Conservation (phyloP, 768 basidiomycete species). For the Clathrus columnatus region DNA sequence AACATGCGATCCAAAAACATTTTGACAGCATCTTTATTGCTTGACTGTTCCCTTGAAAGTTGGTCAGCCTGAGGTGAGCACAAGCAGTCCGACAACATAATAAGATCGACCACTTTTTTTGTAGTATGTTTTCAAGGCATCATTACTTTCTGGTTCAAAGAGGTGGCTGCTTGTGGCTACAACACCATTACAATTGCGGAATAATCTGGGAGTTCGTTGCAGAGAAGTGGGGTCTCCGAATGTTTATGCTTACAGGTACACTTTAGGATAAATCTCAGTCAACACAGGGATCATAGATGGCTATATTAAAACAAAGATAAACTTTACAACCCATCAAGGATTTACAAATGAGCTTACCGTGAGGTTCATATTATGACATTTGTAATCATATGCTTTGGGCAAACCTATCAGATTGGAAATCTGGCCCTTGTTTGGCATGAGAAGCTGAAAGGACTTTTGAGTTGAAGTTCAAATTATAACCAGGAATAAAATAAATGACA, state of each 20-base stretch:
- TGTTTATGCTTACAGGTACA: too few relatives aligned
- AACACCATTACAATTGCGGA: slow-evolving; percentile 13
- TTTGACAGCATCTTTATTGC: slow-evolving; percentile 10
- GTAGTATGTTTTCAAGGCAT: slow-evolving; percentile 10
- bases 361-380: background rate
- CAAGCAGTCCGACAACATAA: slow-evolving; percentile 14
- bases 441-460: background rate
- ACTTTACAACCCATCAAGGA: background rate
- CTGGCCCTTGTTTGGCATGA: background rate
- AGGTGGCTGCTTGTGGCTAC: slow-evolving; percentile 10
- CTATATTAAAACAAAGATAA: too few relatives aligned
- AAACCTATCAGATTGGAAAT: background rate
- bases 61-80: slow-evolving; percentile 1
- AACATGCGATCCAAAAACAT: slow-evolving; percentile 14
- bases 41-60: slow-evolving; percentile 7
- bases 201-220: background rate
- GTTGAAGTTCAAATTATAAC: background rate
- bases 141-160: slow-evolving; percentile 12
- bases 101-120: slow-evolving; percentile 1
- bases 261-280: too few relatives aligned
- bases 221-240: too few relatives aligned
- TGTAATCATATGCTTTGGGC: background rate
- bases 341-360: background rate
- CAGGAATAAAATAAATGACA: background rate
- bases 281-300: too few relatives aligned